Evolutionary conservation across 129 eudicot genomes (phyloP).

Genomic region (Chrysanthemum seticuspe): DNA sequence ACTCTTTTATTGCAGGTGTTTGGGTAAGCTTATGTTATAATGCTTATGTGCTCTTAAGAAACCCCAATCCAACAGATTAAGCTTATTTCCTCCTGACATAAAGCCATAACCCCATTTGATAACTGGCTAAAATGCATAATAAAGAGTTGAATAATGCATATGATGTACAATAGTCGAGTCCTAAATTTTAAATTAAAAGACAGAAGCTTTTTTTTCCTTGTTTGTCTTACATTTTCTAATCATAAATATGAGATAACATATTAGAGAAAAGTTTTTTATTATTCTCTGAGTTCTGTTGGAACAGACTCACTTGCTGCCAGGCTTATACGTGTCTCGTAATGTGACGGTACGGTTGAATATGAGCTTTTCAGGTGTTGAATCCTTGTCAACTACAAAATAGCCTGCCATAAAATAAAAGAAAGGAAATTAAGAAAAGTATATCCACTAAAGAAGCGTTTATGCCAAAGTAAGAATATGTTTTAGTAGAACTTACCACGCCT

Average conservation of each 20-base stretch:
- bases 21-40: too few relatives aligned
- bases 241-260: neutral
- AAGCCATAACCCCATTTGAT: too few relatives aligned
- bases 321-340: slow-evolving; percentile 75
- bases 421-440: neutral
- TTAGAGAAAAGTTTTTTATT: slow-evolving; percentile 12
- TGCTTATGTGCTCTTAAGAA: too few relatives aligned
- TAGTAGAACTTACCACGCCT: slow-evolving; percentile 57
- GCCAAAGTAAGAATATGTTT: neutral
- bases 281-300: neutral
- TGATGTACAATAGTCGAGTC: slow-evolving; percentile 11
- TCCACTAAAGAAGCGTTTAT: neutral
- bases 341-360: slow-evolving; percentile 81
- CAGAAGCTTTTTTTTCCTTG: neutral
- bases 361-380: slow-evolving; percentile 75
- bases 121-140: slow-evolving; percentile 17
- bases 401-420: slow-evolving; percentile 45
- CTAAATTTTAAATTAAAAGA: neutral
- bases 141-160: slow-evolving; percentile 2
- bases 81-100: too few relatives aligned
- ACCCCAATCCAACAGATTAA: too few relatives aligned
- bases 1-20: too few relatives aligned
- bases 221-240: neutral
- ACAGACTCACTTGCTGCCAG: slow-evolving; percentile 45
- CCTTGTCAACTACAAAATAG: slow-evolving; percentile 79